Evolutionary conservation across 495 filamentous ascomycete genomes (phyloP).

Genomic region (Tirmania nivea): DNA sequence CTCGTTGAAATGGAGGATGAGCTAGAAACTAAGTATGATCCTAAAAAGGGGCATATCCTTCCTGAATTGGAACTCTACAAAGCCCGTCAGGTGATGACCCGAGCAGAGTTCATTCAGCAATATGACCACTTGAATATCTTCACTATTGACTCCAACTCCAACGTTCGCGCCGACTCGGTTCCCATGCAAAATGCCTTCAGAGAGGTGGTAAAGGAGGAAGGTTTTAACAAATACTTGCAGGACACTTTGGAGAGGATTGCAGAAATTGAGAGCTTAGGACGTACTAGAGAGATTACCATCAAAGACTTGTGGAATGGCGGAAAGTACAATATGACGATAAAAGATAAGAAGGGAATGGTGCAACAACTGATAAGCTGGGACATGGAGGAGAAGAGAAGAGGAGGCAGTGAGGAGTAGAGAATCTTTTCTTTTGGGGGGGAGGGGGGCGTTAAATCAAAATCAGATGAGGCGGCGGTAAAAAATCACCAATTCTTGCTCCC

Average conservation of each 20-base stretch:
- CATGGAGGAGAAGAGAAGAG: neutral
- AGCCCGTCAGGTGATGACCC: slow-evolving; percentile 81
- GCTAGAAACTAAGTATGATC: slow-evolving; percentile 34
- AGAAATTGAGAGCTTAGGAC: slow-evolving; percentile 78
- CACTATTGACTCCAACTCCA: slow-evolving; percentile 70
- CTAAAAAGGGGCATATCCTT: slow-evolving; percentile 47
- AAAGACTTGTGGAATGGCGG: slow-evolving; percentile 56
- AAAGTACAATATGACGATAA: slow-evolving; percentile 48
- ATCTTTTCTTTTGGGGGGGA: too few relatives aligned
- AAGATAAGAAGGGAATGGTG: slow-evolving; percentile 24
- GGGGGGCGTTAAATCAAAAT: too few relatives aligned
- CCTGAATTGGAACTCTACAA: slow-evolving; percentile 65
- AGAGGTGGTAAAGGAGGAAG: slow-evolving; percentile 36
- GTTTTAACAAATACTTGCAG: slow-evolving; percentile 64
- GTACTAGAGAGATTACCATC: slow-evolving; percentile 76
- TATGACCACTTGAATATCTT: slow-evolving; percentile 92
- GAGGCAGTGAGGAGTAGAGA: neutral
- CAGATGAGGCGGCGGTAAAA: too few relatives aligned
- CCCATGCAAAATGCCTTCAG: slow-evolving; percentile 89
- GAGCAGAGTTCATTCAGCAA: slow-evolving; percentile 77
- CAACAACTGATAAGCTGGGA: slow-evolving; percentile 5
- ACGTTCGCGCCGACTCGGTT: slow-evolving; percentile 80
- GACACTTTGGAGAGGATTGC: slow-evolving; percentile 62
- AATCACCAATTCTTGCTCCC: too few relatives aligned
- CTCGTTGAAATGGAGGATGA: slow-evolving; percentile 58